A percentile compares a stretch with the other conserved stretches of the same genome.
Conservation (phyloP, 257 asterid species). For the Oldenlandia corymbosa region DNA sequence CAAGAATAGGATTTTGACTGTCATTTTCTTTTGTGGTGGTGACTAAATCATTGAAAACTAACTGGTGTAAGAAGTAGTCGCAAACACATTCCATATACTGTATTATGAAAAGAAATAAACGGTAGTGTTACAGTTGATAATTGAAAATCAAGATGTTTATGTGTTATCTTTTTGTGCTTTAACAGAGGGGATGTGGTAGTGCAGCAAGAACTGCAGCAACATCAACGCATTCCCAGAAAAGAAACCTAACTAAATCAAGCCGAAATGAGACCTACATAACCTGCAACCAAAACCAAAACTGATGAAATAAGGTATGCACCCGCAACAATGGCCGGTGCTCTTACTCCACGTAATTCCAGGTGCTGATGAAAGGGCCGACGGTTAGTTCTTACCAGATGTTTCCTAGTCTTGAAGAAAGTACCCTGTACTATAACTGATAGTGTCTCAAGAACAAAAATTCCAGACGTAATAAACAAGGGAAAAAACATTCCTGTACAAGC, state of each 20-base stretch:
- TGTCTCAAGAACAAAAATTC: constrained; percentile 56
- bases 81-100: too few relatives aligned
- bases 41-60: too few relatives aligned
- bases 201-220: too few relatives aligned
- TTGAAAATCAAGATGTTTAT: too few relatives aligned
- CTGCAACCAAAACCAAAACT: constrained; percentile 52
- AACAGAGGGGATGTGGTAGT: too few relatives aligned
- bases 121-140: too few relatives aligned
- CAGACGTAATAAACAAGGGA: constrained; percentile 77
- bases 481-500: constrained; percentile 91
- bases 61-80: too few relatives aligned
- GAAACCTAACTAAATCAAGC: constrained; percentile 36
- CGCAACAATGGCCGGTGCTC: constrained; percentile 60
- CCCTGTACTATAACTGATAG: constrained; percentile 62
- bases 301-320: constrained; percentile 56
- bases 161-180: too few relatives aligned
- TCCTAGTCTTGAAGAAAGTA: constrained; percentile 44
- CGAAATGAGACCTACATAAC: constrained; percentile 63
- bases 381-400: constrained; percentile 36
- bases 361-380: constrained; percentile 55
- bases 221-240: too few relatives aligned
- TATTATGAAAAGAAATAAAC: too few relatives aligned
- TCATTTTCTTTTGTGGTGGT: too few relatives aligned
- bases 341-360: constrained; percentile 55
- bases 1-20: too few relatives aligned